Evolutionary conservation across 176 grass and related monocot genomes (phyloP).

Genomic region (Puccinellia tenuiflora): DNA sequence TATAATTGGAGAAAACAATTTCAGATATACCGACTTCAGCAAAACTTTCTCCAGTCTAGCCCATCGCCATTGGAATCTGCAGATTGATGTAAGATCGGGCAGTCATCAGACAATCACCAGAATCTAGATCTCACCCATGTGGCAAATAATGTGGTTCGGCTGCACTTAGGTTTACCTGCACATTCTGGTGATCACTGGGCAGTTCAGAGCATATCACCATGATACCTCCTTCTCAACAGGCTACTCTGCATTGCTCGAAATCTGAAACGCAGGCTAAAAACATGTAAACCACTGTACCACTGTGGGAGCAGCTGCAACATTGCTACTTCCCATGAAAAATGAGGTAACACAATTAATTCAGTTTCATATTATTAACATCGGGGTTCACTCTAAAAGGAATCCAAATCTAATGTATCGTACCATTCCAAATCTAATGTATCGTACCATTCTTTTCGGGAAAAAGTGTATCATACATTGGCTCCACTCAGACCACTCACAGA

Average conservation of each 20-base stretch:
- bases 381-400: conserved; percentile 11
- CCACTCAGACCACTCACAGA: not conserved
- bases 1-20: not conserved
- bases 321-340: not conserved
- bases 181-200: not conserved
- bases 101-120: not conserved
- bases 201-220: not conserved
- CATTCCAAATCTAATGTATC: not conserved
- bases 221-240: not conserved
- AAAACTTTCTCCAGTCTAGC: not conserved
- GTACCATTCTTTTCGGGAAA: not conserved
- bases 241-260: not conserved
- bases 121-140: not conserved
- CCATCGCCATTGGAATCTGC: not conserved
- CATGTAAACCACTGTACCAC: not conserved
- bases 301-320: not conserved
- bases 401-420: not conserved
- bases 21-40: not conserved
- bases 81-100: not conserved
- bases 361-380: not conserved
- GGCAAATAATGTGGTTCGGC: not conserved
- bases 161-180: not conserved
- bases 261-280: not conserved
- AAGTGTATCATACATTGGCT: not conserved
- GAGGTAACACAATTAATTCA: not conserved